Base-by-base conservation (phyloP, 352 stramenopile genomes). In the Phytophthora sojae region DNA sequence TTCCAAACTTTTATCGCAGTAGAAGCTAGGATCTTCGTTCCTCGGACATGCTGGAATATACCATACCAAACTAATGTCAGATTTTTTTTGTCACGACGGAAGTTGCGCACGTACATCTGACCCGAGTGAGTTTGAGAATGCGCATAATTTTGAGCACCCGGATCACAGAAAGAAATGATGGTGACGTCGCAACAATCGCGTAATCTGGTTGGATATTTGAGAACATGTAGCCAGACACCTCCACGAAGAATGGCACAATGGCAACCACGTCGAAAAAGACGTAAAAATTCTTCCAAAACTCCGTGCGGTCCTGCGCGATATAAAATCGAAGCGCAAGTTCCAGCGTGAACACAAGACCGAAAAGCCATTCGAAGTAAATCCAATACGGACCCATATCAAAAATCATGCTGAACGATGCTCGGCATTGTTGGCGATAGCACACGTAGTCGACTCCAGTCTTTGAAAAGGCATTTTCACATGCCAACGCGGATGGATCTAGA, bases 311-410 rank as follows among this genome's bases (percentile, higher is more conserved):
- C 2, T 79, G 76, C 0, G 67, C 82, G 3, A 81, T 79, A 51
- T 83, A 88, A 57, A 92, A 88, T 1, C 85, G 85, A 11, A 94
- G 58, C 8, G 73, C 39, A 26, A 93, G 64, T 49, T 95, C 86
- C n/a, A 73, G 5, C 42, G 77, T 76, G 58, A 95, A 95, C 4
- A 69, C 30, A 4, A 86, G 51, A 0, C 85, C 86, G 45, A 94
- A 92, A 6, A 69, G 72, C 76, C 75, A 92, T 51, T 95, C 88
- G 37, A 93, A 83, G 61, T 88, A 93, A 54, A 93, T 88, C 88
- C 88, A 95, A 39, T 91, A 85, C 14, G 79, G 77, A 19, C 80
- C 75, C 88, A 95, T 93, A 55, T 91, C 77, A 45, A 87, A 54
- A 14, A 88, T 64, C 39, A 79, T 77, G 12, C 74, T 79, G 26